Base-by-base conservation (phyloP, 176 grass and related monocot genomes). In the Musa itinerans region DNA sequence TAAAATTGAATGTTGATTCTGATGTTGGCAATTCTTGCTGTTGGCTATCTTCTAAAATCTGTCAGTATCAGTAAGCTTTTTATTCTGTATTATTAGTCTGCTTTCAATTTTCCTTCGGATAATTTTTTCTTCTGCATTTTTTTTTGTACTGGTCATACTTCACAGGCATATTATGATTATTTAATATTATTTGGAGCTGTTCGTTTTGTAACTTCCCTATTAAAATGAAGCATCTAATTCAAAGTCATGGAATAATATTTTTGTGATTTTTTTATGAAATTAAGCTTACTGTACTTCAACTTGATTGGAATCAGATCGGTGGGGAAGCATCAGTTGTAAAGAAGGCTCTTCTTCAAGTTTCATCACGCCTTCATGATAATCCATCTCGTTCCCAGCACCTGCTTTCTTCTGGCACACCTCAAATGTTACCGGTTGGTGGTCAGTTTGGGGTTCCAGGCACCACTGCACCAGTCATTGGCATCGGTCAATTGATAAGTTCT, bases 311-410 rank as follows among this genome's bases (percentile, higher is more conserved):
- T 67, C 67, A 99, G 95, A 89, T 99, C 81, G 85, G 83, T 76
- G 95, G 95, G 22, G 95, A 94, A 56, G 29, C 83, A 0, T 51
- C 76, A 29, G 78, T 91, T 67, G 95, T 92, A 48, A 99, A 78
- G 87, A 99, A 94, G 83, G 88, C 95, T 76, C 88, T 99, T 83
- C 78, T 58, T 78, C 78, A 82, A 83, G 91, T 99, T 74, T 90
- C 95, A 72, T 89, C 90, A 34, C 95, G 86, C 71, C 83, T 99
- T 57, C 95, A 91, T 91, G 88, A 86, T 66, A 99, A 99, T 78
- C 95, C 95, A 81, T 99, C 95, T 53, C 89, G 85, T 73, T 99
- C 91, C 76, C 84, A 99, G 21, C 88, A 89, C 79, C 76, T 80
- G 63, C 72, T 90, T 84, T 83, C 74, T 50, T 86, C 90, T 67